A percentile compares a stretch with the other conserved stretches of the same genome.
Conservation (phyloP, 2,329 filamentous ascomycete genomes). For the Aspergillus vadensis region DNA sequence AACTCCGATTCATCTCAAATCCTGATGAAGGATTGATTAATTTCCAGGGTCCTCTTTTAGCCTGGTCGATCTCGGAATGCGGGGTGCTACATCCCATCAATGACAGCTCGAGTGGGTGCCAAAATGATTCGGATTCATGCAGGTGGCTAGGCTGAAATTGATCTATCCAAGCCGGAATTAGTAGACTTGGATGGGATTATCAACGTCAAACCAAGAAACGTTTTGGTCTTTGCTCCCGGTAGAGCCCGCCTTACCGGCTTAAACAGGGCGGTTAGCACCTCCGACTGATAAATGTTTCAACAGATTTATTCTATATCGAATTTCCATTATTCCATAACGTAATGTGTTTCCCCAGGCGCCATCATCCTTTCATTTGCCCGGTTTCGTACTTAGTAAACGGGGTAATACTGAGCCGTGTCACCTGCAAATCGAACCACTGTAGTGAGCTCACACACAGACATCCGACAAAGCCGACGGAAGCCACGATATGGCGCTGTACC, state of each 20-base stretch:
- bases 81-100: constrained; percentile 26
- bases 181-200: not conserved
- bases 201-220: not conserved
- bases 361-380: constrained; percentile 6
- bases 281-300: not conserved
- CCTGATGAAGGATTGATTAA: constrained; percentile 21
- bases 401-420: not conserved
- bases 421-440: not conserved
- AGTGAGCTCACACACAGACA: not conserved
- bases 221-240: not conserved
- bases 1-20: constrained; percentile 10
- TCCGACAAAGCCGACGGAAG: not conserved
- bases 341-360: not conserved
- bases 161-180: not conserved
- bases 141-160: not conserved
- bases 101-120: constrained; percentile 9
- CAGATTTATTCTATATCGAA: not conserved
- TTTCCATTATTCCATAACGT: not conserved
- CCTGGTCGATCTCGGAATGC: constrained; percentile 24
- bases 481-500: constrained; percentile 7
- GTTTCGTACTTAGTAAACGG: not conserved
- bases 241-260: not conserved
- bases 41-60: constrained; percentile 13
- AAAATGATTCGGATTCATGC: not conserved
- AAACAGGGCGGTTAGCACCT: not conserved